A percentile compares a stretch with the other conserved stretches of the same genome.
Evolutionary conservation across 2,329 filamentous ascomycete genomes (phyloP).

Genomic region (Fusarium heterosporum): DNA sequence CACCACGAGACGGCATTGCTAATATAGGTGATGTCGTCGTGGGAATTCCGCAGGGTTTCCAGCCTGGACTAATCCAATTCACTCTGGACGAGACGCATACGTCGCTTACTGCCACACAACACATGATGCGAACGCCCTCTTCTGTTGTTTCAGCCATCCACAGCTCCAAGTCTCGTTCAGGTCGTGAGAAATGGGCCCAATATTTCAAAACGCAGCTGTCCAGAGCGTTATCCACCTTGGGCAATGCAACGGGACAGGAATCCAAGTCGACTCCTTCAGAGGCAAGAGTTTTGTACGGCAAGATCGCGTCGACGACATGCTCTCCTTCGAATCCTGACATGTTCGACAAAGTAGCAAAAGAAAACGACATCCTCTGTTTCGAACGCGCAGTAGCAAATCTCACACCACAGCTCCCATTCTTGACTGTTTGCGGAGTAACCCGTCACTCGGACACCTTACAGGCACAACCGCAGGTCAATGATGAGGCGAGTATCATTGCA

Average conservation of each 20-base stretch:
- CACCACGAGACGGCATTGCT: not conserved
- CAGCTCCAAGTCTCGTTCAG: rapidly evolving
- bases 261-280: rapidly evolving
- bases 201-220: not conserved
- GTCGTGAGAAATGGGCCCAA: not conserved
- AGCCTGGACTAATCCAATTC: slow-evolving; percentile 1
- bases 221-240: too few species aligned
- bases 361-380: not conserved
- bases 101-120: not conserved
- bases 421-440: not conserved
- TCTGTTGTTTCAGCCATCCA: rapidly evolving
- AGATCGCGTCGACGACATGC: not conserved
- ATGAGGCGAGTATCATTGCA: not conserved
- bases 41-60: rapidly evolving
- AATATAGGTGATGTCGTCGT: slow-evolving; percentile 3
- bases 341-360: rapidly evolving
- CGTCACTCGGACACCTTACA: rapidly evolving
- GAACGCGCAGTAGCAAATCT: not conserved
- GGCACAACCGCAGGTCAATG: rapidly evolving
- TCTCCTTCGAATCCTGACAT: rapidly evolving
- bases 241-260: not conserved
- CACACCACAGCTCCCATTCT: not conserved
- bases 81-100: rapidly evolving
- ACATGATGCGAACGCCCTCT: rapidly evolving
- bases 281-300: not conserved